A percentile compares a stretch with the other conserved stretches of the same genome.
Evolutionary conservation across 2,329 filamentous ascomycete species (phyloP).

Genomic region (Anisogramma anomala): DNA sequence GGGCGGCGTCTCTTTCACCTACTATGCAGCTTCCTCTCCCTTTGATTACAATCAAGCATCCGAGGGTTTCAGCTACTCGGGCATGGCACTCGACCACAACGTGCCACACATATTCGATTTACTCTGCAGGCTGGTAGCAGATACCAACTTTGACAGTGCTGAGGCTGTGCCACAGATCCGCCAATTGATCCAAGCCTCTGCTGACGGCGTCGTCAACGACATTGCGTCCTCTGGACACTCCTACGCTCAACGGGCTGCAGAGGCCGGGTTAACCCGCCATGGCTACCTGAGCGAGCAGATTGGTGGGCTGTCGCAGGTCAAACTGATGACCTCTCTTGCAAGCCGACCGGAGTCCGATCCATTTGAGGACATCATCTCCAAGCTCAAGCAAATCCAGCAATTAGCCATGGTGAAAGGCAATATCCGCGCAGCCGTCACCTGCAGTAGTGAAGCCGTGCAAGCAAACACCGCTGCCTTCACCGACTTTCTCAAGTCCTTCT

Average conservation of each 20-base stretch:
- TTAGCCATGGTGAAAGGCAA: slow-evolving; percentile 59
- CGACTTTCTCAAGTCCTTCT: slow-evolving; percentile 56
- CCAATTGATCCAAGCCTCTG: slow-evolving; percentile 74
- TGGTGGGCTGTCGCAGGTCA: slow-evolving; percentile 81
- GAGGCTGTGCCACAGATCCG: slow-evolving; percentile 72
- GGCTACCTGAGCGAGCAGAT: slow-evolving; percentile 71
- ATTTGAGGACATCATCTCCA: slow-evolving; percentile 63
- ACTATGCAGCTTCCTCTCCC: slow-evolving; percentile 72
- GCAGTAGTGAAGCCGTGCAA: slow-evolving; percentile 59
- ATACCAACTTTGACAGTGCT: slow-evolving; percentile 80
- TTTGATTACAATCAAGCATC: slow-evolving; percentile 56
- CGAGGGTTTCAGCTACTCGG: slow-evolving; percentile 75
- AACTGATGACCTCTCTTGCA: slow-evolving; percentile 69
- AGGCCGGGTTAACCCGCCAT: slow-evolving; percentile 62
- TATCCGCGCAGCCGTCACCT: slow-evolving; percentile 75
- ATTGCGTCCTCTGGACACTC: slow-evolving; percentile 85
- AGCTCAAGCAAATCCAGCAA: slow-evolving; percentile 75
- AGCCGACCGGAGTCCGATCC: slow-evolving; percentile 57
- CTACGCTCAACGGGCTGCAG: slow-evolving; percentile 74
- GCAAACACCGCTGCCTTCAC: slow-evolving; percentile 61
- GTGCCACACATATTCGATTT: slow-evolving; percentile 85
- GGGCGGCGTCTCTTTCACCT: slow-evolving; percentile 74
- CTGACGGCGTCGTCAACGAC: slow-evolving; percentile 81
- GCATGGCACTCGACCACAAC: slow-evolving; percentile 82
- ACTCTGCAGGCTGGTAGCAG: slow-evolving; percentile 64